These are phyloP conservation scores for Neofusicoccum ribis DNA, from an alignment of 2,329 filamentous ascomycete species.

Conservation along the genomic window DNA sequence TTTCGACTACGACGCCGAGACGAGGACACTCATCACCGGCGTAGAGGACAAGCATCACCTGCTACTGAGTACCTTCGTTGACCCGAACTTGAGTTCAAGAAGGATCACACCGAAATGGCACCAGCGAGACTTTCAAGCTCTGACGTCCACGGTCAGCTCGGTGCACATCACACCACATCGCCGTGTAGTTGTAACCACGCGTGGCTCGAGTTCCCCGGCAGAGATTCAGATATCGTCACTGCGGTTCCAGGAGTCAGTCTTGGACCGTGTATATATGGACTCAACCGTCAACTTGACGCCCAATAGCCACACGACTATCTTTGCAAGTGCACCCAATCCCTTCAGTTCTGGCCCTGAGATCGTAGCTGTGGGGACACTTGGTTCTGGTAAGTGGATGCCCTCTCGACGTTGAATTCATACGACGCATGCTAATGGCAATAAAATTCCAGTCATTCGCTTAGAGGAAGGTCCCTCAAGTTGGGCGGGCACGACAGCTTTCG, in stretches of 20 bases:
- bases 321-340: slow-evolving; percentile 1
- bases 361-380: slow-evolving; percentile 7
- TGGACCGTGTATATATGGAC: slow-evolving; percentile 10
- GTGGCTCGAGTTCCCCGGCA: background rate
- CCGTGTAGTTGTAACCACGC: slow-evolving; percentile 5
- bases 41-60: background rate
- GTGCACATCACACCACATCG: slow-evolving; percentile 11
- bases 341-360: background rate
- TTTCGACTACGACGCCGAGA: slow-evolving; percentile 17
- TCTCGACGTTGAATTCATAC: background rate
- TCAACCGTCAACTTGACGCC: background rate
- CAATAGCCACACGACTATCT: background rate
- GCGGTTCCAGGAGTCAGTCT: background rate
- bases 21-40: slow-evolving; percentile 9
- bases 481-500: background rate
- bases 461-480: background rate
- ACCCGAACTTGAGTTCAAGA: slow-evolving; percentile 1
- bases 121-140: background rate
- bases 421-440: background rate
- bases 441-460: background rate
- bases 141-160: slow-evolving; percentile 6
- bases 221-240: slow-evolving; percentile 13
- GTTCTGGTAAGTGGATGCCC: background rate
- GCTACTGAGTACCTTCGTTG: slow-evolving; percentile 15
- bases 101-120: slow-evolving; percentile 10